Evolutionary conservation across 2,329 filamentous ascomycete genomes (phyloP).

Genomic region (Penicillium sclerotiorum): DNA sequence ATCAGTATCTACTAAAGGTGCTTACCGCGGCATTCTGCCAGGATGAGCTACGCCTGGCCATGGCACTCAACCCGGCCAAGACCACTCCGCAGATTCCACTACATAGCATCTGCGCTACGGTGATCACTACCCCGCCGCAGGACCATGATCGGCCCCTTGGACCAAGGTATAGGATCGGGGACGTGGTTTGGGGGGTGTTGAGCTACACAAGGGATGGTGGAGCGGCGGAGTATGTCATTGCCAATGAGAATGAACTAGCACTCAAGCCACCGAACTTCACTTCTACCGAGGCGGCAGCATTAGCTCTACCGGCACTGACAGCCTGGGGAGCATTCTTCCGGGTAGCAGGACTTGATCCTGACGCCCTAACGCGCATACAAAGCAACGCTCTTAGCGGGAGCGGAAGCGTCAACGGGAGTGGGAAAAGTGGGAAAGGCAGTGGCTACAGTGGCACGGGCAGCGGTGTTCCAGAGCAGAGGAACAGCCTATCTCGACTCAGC

Average conservation of each 20-base stretch:
- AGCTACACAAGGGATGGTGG: slow-evolving; percentile 43
- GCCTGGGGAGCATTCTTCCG: slow-evolving; percentile 47
- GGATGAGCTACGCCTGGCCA: slow-evolving; percentile 37
- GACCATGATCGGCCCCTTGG: slow-evolving; percentile 34
- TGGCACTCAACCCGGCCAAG: slow-evolving; percentile 30
- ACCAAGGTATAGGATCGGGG: slow-evolving; percentile 44
- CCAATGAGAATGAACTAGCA: slow-evolving; percentile 41
- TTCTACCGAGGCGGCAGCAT: slow-evolving; percentile 37
- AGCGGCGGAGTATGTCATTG: slow-evolving; percentile 45
- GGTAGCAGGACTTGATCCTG: slow-evolving; percentile 37
- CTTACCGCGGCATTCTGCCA: slow-evolving; percentile 42
- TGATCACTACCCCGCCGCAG: slow-evolving; percentile 38
- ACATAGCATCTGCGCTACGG: slow-evolving; percentile 44
- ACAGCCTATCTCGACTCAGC: not conserved
- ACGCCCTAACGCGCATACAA: slow-evolving; percentile 4
- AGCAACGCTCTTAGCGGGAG: not conserved
- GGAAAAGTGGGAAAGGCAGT: not conserved
- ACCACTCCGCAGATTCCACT: slow-evolving; percentile 41
- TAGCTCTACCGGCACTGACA: slow-evolving; percentile 43
- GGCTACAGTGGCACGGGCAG: slow-evolving; percentile 4
- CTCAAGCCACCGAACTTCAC: slow-evolving; percentile 42
- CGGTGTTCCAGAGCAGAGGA: not conserved
- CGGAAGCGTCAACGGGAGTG: not conserved
- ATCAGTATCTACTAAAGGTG: slow-evolving; percentile 47
- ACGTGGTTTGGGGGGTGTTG: slow-evolving; percentile 44